Percentiles rank a stretch among this genome's conserved stretches.
Evolutionary conservation across 345 rosid species (phyloP).

Genomic region (Rubroshorea leprosula): DNA sequence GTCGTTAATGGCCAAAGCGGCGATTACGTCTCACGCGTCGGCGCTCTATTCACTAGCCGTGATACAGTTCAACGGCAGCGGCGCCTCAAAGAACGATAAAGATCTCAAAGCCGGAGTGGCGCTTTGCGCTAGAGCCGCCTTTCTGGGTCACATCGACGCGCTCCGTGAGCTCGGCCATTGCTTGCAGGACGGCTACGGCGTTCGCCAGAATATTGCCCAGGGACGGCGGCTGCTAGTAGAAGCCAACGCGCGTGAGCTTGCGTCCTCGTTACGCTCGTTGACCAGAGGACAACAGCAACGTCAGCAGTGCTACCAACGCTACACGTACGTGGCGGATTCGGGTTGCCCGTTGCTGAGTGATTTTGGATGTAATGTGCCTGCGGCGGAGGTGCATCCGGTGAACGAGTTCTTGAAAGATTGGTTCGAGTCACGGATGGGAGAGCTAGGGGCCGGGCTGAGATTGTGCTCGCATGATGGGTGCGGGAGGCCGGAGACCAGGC

Average conservation of each 20-base stretch:
- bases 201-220: constrained; percentile 31
- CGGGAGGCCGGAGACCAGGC: constrained; percentile 80
- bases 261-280: constrained; percentile 23
- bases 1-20: constrained; percentile 63
- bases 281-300: constrained; percentile 5
- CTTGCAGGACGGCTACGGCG: constrained; percentile 68
- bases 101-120: constrained; percentile 59
- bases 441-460: constrained; percentile 21
- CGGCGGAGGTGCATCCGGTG: constrained; percentile 46
- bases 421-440: constrained; percentile 35
- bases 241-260: constrained; percentile 57
- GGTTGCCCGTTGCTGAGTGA: constrained; percentile 30
- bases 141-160: constrained; percentile 52
- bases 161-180: constrained; percentile 68
- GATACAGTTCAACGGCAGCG: constrained; percentile 75
- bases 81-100: constrained; percentile 44
- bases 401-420: constrained; percentile 50
- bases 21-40: constrained; percentile 47
- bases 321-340: background rate
- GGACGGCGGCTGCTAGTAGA: constrained; percentile 56
- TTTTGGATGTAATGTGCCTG: constrained; percentile 34
- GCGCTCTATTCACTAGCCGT: constrained; percentile 58
- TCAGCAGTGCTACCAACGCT: background rate
- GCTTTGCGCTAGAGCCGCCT: constrained; percentile 57
- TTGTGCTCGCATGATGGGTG: constrained; percentile 52